phyloP scores from a whole-genome alignment of 768 basidiomycete genomes.

The Hebeloma cylindrosporum region DNA sequence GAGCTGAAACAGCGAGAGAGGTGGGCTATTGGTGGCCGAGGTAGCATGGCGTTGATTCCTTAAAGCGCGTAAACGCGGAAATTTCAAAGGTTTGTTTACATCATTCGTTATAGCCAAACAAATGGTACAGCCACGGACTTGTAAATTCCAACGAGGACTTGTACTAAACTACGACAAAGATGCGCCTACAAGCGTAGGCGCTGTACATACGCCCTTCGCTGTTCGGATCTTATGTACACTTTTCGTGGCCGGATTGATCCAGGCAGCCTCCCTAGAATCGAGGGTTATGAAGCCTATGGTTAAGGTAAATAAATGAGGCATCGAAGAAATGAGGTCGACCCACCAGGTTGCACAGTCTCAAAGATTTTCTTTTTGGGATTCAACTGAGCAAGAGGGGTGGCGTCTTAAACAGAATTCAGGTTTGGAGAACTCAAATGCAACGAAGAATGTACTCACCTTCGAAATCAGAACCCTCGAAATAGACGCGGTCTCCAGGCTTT shows the following conservation, averaged over 20 bases:
- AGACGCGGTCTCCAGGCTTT: slow-evolving; percentile 90
- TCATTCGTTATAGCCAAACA: slow-evolving; percentile 19
- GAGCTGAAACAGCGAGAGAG: slow-evolving; percentile 48
- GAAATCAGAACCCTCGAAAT: slow-evolving; percentile 89
- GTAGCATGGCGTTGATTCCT: slow-evolving; percentile 31
- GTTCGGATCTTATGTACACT: slow-evolving; percentile 84
- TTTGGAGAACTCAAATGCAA: background rate
- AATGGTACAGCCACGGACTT: slow-evolving; percentile 17
- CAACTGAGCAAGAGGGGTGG: slow-evolving; percentile 74
- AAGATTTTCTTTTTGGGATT: slow-evolving; percentile 99
- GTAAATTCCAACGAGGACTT: background rate
- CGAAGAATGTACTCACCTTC: slow-evolving; percentile 53
- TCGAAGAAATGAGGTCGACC: slow-evolving; percentile 4
- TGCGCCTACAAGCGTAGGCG: slow-evolving; percentile 83
- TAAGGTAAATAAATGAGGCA: slow-evolving; percentile 1
- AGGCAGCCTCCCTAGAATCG: slow-evolving; percentile 84
- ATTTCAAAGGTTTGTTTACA: slow-evolving; percentile 13
- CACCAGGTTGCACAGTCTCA: slow-evolving; percentile 92
- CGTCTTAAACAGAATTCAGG: slow-evolving; percentile 36
- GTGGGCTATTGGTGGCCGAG: slow-evolving; percentile 34
- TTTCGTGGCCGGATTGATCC: slow-evolving; percentile 84
- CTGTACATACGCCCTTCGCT: slow-evolving; percentile 75
- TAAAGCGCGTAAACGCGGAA: slow-evolving; percentile 2
- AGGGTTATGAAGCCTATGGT: slow-evolving; percentile 81
- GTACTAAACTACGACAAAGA: slow-evolving; percentile 73